Evolutionary conservation across 345 rosid species (phyloP).

Genomic region (Citrus inodora): DNA sequence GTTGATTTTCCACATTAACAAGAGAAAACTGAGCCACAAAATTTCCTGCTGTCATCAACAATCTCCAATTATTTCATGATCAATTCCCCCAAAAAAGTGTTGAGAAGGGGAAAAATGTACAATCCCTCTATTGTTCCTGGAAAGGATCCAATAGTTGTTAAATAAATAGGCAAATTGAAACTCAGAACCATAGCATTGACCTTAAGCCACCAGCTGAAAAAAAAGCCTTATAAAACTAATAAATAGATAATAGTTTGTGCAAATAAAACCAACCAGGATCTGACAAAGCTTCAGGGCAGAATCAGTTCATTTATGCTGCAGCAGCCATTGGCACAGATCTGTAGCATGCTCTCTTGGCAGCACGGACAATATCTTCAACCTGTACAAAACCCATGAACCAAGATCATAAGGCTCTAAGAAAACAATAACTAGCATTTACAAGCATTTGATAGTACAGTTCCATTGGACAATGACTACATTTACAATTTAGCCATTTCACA

Average conservation of each 20-base stretch:
- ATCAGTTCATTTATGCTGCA: slow-evolving; percentile 19
- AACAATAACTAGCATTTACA: neutral
- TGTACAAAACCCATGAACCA: slow-evolving; percentile 11
- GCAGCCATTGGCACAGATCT: slow-evolving; percentile 44
- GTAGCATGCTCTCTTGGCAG: slow-evolving; percentile 64
- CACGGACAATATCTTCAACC: slow-evolving; percentile 64
- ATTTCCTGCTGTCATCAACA: slow-evolving; percentile 3
- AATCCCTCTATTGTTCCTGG: slow-evolving; percentile 13
- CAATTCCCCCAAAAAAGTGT: slow-evolving; percentile 18
- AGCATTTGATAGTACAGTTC: neutral
- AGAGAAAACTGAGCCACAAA: slow-evolving; percentile 16
- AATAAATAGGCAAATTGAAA: neutral
- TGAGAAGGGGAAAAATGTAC: slow-evolving; percentile 13
- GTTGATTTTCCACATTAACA: slow-evolving; percentile 2
- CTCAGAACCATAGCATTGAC: neutral
- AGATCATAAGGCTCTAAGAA: neutral
- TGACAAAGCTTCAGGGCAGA: neutral
- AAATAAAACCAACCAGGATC: slow-evolving; percentile 4
- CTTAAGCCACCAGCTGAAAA: neutral
- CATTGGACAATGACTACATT: neutral
- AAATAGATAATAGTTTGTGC: neutral
- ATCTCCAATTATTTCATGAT: slow-evolving; percentile 27
- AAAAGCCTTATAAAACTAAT: neutral
- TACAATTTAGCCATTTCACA: neutral
- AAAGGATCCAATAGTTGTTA: neutral